phyloP scores from a whole-genome alignment of 768 basidiomycete genomes.

The Lactifluus volemus region DNA sequence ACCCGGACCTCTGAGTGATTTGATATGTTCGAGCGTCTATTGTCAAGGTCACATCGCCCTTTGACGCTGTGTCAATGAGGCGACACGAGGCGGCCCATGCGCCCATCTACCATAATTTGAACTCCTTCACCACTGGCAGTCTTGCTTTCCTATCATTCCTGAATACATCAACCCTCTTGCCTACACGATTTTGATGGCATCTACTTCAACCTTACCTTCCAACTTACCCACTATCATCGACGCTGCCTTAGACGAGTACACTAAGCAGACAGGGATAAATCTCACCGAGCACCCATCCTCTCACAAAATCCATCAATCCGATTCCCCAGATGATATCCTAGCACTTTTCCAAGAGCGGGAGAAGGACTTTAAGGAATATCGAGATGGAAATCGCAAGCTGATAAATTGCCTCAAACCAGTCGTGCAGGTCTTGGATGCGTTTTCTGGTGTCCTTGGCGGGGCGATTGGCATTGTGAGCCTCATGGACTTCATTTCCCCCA shows the following conservation, averaged over 20 bases:
- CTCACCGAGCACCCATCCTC: background rate
- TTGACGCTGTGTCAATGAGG: too few relatives aligned
- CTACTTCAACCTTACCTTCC: background rate
- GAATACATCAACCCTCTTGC: too few relatives aligned
- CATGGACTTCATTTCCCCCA: background rate
- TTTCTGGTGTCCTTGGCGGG: background rate
- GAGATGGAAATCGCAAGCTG: constrained; percentile 1
- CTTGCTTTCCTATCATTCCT: too few relatives aligned
- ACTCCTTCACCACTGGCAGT: too few relatives aligned
- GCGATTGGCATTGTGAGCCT: background rate
- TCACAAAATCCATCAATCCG: background rate
- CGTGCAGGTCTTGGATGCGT: background rate
- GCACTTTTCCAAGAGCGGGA: background rate
- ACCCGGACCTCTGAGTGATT: too few relatives aligned
- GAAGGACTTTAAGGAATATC: constrained; percentile 4
- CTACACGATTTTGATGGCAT: background rate
- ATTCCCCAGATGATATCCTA: background rate
- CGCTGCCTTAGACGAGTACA: background rate
- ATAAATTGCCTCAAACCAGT: constrained; percentile 2
- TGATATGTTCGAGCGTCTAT: too few relatives aligned
- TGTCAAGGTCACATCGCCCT: too few relatives aligned
- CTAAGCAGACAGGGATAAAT: constrained; percentile 5
- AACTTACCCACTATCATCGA: background rate
- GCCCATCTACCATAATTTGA: too few relatives aligned
- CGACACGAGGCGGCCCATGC: too few relatives aligned